Percentiles rank a stretch among this genome's conserved stretches.
Conservation (phyloP, 306 rosid species). For the Quercus alba region DNA sequence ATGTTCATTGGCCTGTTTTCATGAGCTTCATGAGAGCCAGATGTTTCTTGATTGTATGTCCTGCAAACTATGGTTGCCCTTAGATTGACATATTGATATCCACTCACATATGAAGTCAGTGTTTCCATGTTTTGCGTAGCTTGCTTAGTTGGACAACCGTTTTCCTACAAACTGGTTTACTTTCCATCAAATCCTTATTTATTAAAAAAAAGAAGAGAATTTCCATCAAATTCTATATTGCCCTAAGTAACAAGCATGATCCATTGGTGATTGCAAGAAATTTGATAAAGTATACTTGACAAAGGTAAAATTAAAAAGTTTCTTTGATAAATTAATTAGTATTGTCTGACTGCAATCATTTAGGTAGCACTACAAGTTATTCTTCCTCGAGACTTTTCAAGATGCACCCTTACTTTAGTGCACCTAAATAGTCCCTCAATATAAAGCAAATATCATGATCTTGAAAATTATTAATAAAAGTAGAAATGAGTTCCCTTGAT, state of each 20-base stretch:
- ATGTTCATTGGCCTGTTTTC: background rate
- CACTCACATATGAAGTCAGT: background rate
- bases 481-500: background rate
- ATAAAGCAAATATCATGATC: background rate
- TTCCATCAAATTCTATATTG: background rate
- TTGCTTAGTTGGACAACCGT: background rate
- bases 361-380: background rate
- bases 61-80: background rate
- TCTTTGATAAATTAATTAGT: no score
- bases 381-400: background rate
- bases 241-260: background rate
- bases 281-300: background rate
- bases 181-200: no score
- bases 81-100: background rate
- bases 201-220: no score
- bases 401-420: background rate
- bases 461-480: background rate
- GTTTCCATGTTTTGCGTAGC: background rate
- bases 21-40: background rate
- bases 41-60: background rate
- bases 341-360: no score
- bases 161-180: background rate
- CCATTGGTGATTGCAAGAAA: background rate
- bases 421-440: background rate
- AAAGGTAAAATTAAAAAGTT: background rate